phyloP scores from a whole-genome alignment of 495 filamentous ascomycete genomes.

The Amphirosellinia nigrospora region DNA sequence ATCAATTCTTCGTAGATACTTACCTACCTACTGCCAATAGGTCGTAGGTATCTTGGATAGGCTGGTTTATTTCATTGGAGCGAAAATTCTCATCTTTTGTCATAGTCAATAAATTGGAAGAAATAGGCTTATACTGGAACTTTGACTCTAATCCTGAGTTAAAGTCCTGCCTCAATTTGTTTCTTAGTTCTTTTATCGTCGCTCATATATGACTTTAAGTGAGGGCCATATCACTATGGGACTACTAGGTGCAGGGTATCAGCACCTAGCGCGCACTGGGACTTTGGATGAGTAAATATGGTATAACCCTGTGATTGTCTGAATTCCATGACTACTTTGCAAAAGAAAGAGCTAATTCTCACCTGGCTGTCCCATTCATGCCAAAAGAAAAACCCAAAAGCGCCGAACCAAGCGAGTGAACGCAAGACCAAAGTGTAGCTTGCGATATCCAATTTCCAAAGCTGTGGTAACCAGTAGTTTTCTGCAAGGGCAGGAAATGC shows the following conservation, averaged over 20 bases:
- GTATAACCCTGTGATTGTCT: neutral
- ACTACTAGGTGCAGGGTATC: neutral
- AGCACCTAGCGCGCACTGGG: neutral
- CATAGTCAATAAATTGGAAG: neutral
- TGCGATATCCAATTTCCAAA: neutral
- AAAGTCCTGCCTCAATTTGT: neutral
- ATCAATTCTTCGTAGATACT: constrained; percentile 3
- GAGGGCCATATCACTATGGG: neutral
- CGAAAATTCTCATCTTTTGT: neutral
- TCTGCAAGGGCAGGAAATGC: constrained; percentile 1
- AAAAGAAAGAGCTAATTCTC: constrained; percentile 3
- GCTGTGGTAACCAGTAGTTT: neutral
- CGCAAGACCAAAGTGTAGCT: neutral
- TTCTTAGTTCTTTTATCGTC: constrained; percentile 2
- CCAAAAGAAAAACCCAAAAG: neutral
- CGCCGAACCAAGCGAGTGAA: constrained; percentile 12
- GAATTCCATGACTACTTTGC: constrained; percentile 6
- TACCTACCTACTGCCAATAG: neutral
- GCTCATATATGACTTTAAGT: neutral
- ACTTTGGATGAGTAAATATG: neutral
- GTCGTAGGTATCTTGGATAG: neutral
- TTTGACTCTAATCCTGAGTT: neutral
- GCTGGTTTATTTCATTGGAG: constrained; percentile 10
- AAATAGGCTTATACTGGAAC: neutral
- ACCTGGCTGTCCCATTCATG: constrained; percentile 6